Conservation (phyloP, 495 filamentous ascomycete species). For the Talaromyces trachyspermus region DNA sequence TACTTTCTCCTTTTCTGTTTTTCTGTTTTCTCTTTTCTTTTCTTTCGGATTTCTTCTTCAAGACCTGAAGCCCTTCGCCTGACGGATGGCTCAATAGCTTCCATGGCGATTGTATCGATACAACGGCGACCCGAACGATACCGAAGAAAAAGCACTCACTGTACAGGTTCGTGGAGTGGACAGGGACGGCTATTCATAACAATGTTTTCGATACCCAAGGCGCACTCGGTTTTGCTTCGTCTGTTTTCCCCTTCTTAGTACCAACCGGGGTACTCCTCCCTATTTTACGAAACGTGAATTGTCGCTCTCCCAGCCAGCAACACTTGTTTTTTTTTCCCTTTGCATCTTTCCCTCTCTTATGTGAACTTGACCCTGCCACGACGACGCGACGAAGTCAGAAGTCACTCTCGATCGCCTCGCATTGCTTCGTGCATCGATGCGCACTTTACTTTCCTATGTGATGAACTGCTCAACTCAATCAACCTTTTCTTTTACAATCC, state of each 20-base stretch:
- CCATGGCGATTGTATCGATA: conserved; percentile 6
- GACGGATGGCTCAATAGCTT: no score
- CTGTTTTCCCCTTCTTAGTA: neutral
- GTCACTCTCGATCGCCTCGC: neutral
- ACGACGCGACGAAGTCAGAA: conserved; percentile 1
- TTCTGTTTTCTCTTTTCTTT: conserved; percentile 5
- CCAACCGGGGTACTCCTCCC: neutral
- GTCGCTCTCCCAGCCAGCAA: neutral
- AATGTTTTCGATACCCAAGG: conserved; percentile 9
- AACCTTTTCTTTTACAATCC: neutral
- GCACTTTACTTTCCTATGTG: conserved; percentile 9
- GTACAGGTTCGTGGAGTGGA: neutral
- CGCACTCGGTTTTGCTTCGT: conserved; percentile 3
- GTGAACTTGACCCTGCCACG: conserved; percentile 4
- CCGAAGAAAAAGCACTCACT: neutral
- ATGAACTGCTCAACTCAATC: neutral
- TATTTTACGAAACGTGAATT: conserved; percentile 2
- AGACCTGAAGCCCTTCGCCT: no score
- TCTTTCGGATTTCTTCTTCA: conserved; percentile 6
- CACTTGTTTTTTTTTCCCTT: neutral
- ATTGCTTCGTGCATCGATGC: neutral
- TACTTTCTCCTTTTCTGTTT: conserved; percentile 13
- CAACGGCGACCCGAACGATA: neutral
- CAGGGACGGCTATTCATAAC: conserved; percentile 3
- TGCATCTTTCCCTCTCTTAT: conserved; percentile 2